These are phyloP conservation scores for Stellera chamaejasme DNA, from an alignment of 345 rosid species.

Conservation along the genomic window DNA sequence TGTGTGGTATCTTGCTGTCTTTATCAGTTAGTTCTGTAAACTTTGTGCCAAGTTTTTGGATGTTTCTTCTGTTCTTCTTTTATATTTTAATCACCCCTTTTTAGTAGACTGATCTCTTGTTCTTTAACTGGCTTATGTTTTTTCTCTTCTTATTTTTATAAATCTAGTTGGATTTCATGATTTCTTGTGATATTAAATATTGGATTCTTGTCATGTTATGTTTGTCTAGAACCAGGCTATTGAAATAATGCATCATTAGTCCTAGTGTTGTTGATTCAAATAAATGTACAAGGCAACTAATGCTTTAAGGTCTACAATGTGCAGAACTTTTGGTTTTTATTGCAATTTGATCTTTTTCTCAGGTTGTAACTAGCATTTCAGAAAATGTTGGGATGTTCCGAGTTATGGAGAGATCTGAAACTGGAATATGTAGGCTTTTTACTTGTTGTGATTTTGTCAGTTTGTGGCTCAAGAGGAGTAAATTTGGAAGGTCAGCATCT, in stretches of 20 bases:
- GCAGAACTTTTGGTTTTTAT: constrained; percentile 7
- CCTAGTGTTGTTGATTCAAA: background rate
- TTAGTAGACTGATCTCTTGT: background rate
- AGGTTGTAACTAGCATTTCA: constrained; percentile 12
- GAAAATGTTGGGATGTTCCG: constrained; percentile 18
- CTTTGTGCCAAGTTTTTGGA: constrained; percentile 3
- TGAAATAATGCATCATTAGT: background rate
- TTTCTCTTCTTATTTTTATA: background rate
- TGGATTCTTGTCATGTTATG: too few relatives aligned
- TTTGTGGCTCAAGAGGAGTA: too few relatives aligned
- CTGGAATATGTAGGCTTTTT: constrained; percentile 22
- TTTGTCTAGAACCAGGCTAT: too few relatives aligned
- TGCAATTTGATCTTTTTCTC: background rate
- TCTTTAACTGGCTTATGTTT: background rate
- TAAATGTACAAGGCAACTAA: background rate
- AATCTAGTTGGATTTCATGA: too few relatives aligned
- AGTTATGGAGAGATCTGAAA: constrained; percentile 20
- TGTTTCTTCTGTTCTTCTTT: background rate
- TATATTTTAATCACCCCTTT: constrained; percentile 2
- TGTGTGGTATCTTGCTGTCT: too few relatives aligned
- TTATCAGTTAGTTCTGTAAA: background rate
- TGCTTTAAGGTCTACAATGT: constrained; percentile 1
- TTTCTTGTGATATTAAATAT: too few relatives aligned
- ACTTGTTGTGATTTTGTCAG: too few relatives aligned
- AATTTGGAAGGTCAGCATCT: constrained; percentile 10